phyloP scores from a whole-genome alignment of 1,139 yeast genomes.

The Taphrina pruni region DNA sequence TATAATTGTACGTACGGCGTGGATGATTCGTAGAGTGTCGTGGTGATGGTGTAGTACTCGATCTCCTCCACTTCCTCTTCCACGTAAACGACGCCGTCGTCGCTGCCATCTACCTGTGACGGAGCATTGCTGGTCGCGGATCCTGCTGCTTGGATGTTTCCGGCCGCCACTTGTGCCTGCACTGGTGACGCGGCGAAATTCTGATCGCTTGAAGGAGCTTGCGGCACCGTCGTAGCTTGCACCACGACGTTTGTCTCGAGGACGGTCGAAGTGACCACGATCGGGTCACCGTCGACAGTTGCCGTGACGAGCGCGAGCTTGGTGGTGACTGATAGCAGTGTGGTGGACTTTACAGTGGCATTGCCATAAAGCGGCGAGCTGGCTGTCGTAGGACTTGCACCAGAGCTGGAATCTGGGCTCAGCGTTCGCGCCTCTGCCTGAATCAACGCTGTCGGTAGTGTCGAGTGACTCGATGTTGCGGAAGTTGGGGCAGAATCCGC shows the following conservation, averaged over 20 bases:
- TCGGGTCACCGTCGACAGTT: neutral
- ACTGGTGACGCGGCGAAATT: neutral
- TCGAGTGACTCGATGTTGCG: neutral
- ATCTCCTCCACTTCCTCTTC: slow-evolving; percentile 28
- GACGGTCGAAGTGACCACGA: neutral
- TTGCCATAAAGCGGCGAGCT: neutral
- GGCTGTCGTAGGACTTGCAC: neutral
- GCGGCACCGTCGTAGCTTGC: neutral
- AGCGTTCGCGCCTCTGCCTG: neutral
- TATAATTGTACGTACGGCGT: slow-evolving; percentile 38
- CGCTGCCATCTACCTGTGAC: neutral
- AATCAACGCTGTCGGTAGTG: neutral
- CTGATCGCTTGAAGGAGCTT: neutral
- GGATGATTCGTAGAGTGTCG: neutral
- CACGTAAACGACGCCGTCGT: slow-evolving; percentile 6
- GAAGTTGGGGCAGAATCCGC: neutral
- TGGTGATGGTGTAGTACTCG: slow-evolving; percentile 33
- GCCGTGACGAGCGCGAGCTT: slow-evolving; percentile 9
- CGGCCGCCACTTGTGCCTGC: neutral
- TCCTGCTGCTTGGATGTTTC: neutral
- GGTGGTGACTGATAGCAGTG: neutral
- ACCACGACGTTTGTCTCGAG: neutral
- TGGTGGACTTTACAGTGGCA: neutral
- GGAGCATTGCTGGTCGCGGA: neutral
- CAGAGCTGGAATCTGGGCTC: neutral